phyloP scores from a whole-genome alignment of 164 flowering plant species.

The Piper longum region DNA sequence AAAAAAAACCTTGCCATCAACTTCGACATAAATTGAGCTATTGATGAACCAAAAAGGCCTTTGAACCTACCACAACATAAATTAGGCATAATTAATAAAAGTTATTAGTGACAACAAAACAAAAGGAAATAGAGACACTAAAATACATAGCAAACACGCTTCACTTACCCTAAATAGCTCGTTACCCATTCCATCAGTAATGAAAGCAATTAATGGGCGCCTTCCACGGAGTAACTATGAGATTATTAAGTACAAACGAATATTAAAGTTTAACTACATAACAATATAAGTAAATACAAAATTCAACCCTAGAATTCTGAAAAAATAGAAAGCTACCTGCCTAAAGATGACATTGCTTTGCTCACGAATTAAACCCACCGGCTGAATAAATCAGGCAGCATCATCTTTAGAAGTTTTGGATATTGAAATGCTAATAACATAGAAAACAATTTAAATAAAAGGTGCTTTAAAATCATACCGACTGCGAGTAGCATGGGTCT shows the following conservation, averaged over 20 bases:
- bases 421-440: background rate
- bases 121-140: background rate
- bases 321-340: conserved; percentile 35
- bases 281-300: conserved; percentile 1
- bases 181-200: conserved; percentile 65
- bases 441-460: background rate
- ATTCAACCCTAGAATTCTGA: background rate
- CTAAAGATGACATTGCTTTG: conserved; percentile 63
- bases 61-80: conserved; percentile 43
- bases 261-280: conserved; percentile 5
- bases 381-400: conserved; percentile 28
- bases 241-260: background rate
- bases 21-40: conserved; percentile 85
- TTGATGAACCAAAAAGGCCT: conserved; percentile 98
- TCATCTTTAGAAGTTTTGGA: background rate
- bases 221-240: conserved; percentile 76
- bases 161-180: conserved; percentile 71
- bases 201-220: conserved; percentile 77
- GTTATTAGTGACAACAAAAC: background rate
- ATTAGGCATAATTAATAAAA: conserved; percentile 2
- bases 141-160: background rate
- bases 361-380: conserved; percentile 82
- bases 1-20: conserved; percentile 73
- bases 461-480: conserved; percentile 30
- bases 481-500: conserved; percentile 70